Base-by-base conservation (phyloP, 371 early-diverging fungal species). In the Apophysomyces ossiformis region DNA sequence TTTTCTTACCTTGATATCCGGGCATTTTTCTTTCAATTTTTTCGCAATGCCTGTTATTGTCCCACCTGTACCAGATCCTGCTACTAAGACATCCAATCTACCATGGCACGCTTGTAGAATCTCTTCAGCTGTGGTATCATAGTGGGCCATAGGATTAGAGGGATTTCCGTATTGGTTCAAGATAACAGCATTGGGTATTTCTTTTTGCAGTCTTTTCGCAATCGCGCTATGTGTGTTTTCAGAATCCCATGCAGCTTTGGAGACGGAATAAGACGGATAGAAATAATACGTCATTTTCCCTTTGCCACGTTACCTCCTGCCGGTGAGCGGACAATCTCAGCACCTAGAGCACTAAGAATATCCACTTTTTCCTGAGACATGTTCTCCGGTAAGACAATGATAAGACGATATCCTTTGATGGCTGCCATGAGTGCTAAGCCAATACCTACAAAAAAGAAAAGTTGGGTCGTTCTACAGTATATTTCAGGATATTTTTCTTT, bases 281-380 rank as follows among this genome's bases (percentile, higher is more conserved):
- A 26, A 26, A 26, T 26, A 26, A 26, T 26, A 26, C 32, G 2
- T 13, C 11, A 16, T 5, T 41, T 41, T 41, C 13, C 13, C 41
- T 41, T 26, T 26, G 32, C 32, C 32, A 26, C 13, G 13, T 68
- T 64, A 72, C 73, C 73, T 78, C 97, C 98, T 35, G 98, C 97
- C 26, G 98, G 98, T 8, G 99, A 97, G 66, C 98, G 93, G 63
- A 96, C 90, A 74, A 97, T 97, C 76, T 99, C 98, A 38, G 98
- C 98, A 46, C 98, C 98, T 13, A 98, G 82, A 4, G 96, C 96
- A 76, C 96, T 98, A 67, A 99, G 84, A 1, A 98, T 93, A 75
- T 96, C 97, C 18, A 97, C 93, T 86, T 97, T 97, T 76, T 98
- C 99, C 82, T 96, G 93, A 45, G 93, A 92, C 97, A 97, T 98